Evolutionary conservation across 2,329 filamentous ascomycete genomes (phyloP).

Genomic region (Neonectria coccinea): DNA sequence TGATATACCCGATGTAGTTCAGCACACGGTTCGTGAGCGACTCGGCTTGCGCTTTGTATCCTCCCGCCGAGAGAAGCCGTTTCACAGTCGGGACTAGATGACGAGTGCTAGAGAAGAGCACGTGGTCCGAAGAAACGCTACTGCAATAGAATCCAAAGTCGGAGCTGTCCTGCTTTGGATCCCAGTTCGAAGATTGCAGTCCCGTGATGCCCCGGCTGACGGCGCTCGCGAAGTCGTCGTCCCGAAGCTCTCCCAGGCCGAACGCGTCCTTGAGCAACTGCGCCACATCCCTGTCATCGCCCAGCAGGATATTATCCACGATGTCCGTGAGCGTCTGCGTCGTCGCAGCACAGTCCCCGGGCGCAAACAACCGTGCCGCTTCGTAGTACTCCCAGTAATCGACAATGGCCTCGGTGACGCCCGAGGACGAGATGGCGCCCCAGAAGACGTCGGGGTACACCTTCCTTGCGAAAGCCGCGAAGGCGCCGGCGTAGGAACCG

Average conservation of each 20-base stretch:
- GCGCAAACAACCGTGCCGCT: conserved; percentile 61
- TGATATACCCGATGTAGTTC: conserved; percentile 63
- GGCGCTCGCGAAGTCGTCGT: conserved; percentile 62
- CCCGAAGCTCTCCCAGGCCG: conserved; percentile 57
- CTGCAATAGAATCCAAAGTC: conserved; percentile 62
- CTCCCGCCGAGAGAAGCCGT: conserved; percentile 56
- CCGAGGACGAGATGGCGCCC: conserved; percentile 83
- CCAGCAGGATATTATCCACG: conserved; percentile 64
- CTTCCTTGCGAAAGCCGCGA: conserved; percentile 80
- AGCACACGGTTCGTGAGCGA: conserved; percentile 58
- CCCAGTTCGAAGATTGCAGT: conserved; percentile 66
- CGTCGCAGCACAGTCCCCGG: conserved; percentile 71
- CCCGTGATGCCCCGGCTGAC: conserved; percentile 56
- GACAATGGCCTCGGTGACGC: conserved; percentile 80
- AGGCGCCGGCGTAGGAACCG: conserved; percentile 84
- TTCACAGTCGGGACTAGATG: conserved; percentile 51
- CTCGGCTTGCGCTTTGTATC: conserved; percentile 54
- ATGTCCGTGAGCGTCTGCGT: conserved; percentile 69
- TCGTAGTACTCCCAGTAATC: conserved; percentile 78
- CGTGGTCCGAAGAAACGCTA: conserved; percentile 55
- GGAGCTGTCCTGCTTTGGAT: conserved; percentile 57
- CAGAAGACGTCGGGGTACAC: conserved; percentile 83
- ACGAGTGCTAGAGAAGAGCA: conserved; percentile 58
- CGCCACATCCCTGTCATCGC: conserved; percentile 56
- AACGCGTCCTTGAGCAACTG: conserved; percentile 61